Conservation (phyloP, 1,284 basidiomycete species). For the Exobasidium rhododendri region DNA sequence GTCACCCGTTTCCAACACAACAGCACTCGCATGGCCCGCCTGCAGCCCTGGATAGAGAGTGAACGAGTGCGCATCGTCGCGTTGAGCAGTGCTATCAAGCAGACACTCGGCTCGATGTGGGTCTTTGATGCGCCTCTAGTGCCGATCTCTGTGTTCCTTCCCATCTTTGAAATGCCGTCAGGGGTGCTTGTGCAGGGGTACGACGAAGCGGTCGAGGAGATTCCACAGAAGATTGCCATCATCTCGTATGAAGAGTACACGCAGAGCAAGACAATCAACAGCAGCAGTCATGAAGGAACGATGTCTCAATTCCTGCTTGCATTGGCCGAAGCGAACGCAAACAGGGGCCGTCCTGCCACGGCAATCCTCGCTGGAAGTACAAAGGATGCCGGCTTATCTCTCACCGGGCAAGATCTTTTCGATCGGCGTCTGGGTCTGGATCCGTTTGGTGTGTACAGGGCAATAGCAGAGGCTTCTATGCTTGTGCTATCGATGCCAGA, state of each 20-base stretch:
- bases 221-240: no score
- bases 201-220: neutral
- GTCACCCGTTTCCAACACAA: neutral
- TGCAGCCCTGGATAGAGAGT: neutral
- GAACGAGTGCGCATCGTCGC: neutral
- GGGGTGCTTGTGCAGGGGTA: neutral
- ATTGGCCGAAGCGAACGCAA: neutral
- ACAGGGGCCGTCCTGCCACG: neutral
- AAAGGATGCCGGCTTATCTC: no score
- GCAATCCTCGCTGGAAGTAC: no score
- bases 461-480: no score
- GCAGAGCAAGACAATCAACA: no score
- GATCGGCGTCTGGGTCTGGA: no score
- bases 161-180: neutral
- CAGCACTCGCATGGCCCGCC: neutral
- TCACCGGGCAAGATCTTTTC: no score
- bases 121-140: neutral
- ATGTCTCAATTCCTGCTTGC: no score
- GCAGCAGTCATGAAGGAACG: no score
- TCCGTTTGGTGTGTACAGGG: no score
- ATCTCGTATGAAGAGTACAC: no score
- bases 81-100: neutral
- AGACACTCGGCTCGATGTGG: neutral
- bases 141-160: neutral
- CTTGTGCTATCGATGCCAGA: no score